A percentile compares a stretch with the other conserved stretches of the same genome.
Evolutionary conservation across 495 filamentous ascomycete genomes (phyloP).

Genomic region (Aspergillus wentii): DNA sequence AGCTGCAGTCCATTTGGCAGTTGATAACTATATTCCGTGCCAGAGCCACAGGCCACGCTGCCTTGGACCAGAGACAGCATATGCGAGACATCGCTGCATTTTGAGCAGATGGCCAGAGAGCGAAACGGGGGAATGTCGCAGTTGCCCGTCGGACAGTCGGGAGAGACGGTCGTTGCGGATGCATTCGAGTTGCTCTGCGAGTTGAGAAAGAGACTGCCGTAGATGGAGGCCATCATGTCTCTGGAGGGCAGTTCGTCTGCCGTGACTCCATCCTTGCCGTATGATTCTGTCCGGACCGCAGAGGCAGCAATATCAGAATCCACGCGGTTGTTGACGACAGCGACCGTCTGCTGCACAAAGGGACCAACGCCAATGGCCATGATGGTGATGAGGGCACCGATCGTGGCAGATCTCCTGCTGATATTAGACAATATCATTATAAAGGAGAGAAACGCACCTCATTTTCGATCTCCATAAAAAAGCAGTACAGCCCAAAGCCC

Average conservation of each 20-base stretch:
- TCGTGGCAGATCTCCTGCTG: background rate
- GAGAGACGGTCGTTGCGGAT: background rate
- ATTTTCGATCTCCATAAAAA: background rate
- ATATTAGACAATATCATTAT: too few relatives aligned
- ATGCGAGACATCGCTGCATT: background rate
- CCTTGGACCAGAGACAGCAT: background rate
- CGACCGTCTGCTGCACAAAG: constrained; percentile 2
- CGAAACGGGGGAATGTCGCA: background rate
- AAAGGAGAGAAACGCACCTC: constrained; percentile 1
- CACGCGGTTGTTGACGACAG: background rate
- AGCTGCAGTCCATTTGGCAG: background rate
- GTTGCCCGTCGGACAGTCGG: background rate
- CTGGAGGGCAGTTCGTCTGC: too few relatives aligned
- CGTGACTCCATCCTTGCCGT: too few relatives aligned
- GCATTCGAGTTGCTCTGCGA: background rate
- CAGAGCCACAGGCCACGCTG: background rate
- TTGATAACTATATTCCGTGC: background rate
- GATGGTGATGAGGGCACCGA: background rate
- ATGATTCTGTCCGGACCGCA: background rate
- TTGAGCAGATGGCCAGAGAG: background rate
- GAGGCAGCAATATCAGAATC: background rate
- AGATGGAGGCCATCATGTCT: too few relatives aligned
- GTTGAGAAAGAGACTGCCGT: too few relatives aligned
- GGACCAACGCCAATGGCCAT: background rate
- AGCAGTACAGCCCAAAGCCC: background rate